Evolutionary conservation across 2,329 filamentous ascomycete species (phyloP), one percentile per base, ranked within the genome.

Genomic region (Scytalidium sp.): DNA sequence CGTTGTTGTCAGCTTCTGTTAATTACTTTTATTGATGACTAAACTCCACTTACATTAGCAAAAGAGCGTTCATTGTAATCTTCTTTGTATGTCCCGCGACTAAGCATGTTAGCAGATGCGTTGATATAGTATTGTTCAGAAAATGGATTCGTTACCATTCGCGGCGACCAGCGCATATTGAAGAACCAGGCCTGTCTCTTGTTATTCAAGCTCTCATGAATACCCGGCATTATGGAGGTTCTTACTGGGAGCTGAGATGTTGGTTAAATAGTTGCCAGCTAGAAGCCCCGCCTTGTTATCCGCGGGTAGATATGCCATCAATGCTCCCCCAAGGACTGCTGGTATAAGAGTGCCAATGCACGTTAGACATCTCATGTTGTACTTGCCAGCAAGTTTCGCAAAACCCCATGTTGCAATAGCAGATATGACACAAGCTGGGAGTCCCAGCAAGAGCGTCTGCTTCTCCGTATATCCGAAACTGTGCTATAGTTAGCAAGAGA

Each of bases 1-100:
- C n/a, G n/a, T n/a, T n/a, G n/a, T n/a, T n/a, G n/a, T n/a, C n/a
- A n/a, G n/a, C n/a, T n/a, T n/a, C n/a, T n/a, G n/a, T n/a, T n/a
- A n/a, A n/a, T n/a, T n/a, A n/a, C n/a, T n/a, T n/a, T n/a, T n/a
- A n/a, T n/a, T n/a, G n/a, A n/a, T n/a, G n/a, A n/a, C n/a, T n/a
- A n/a, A n/a, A n/a, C n/a, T n/a, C n/a, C n/a, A n/a, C n/a, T n/a
- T 70, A 72, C 19, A 70, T 73, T 36, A 70, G 69, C 51, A 79
- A 63, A 49, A 78, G 60, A 22, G 73, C 73, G 21, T 69, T 70
- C 5, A 73, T 73, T 50, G 76, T 75, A 20, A 75, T 72, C n/a
- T 74, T 69, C 62, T 79, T 79, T 8, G 76, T 79, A 22, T 70
- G 68, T 9, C 75, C 75, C 9, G 71, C 71, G 43, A n/a, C n/a